A percentile compares a stretch with the other conserved stretches of the same genome.
These are phyloP conservation scores for Phaeodactylum tricornutum DNA, from an alignment of 108 stramenopile species.

Conservation along the genomic window DNA sequence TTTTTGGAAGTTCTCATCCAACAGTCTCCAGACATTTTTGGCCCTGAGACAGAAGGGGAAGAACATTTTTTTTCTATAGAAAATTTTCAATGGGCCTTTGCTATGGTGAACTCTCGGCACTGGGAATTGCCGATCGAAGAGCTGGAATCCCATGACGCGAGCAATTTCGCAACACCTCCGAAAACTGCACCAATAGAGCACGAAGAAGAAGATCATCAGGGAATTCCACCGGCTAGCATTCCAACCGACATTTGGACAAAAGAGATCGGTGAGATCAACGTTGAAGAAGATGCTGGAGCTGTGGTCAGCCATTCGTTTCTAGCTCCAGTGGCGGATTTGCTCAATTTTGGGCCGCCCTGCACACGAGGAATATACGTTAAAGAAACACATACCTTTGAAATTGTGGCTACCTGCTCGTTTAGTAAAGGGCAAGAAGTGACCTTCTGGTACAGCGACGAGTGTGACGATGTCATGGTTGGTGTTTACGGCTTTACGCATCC, in stretches of 20 bases:
- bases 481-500: conserved; percentile 76
- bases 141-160: conserved; percentile 19
- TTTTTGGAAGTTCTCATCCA: conserved; percentile 36
- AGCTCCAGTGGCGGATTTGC: conserved; percentile 73
- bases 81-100: conserved; percentile 80
- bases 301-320: conserved; percentile 50
- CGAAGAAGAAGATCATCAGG: conserved; percentile 6
- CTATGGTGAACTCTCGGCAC: conserved; percentile 77
- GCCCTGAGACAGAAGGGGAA: conserved; percentile 8
- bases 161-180: neutral
- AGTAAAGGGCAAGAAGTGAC: conserved; percentile 73
- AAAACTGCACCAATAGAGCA: neutral
- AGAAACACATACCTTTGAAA: conserved; percentile 55
- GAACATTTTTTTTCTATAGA: conserved; percentile 50
- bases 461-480: conserved; percentile 64
- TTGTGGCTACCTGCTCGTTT: conserved; percentile 66
- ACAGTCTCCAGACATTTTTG: conserved; percentile 52
- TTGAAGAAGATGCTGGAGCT: conserved; percentile 1
- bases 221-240: conserved; percentile 25
- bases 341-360: conserved; percentile 82
- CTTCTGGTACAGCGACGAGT: conserved; percentile 76
- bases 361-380: conserved; percentile 62
- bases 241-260: conserved; percentile 50
- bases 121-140: conserved; percentile 63
- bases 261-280: conserved; percentile 4